Evolutionary conservation across 2,329 filamentous ascomycete genomes (phyloP), one percentile per base, ranked within the genome.

Genomic region (Pestalotiopsis fici): DNA sequence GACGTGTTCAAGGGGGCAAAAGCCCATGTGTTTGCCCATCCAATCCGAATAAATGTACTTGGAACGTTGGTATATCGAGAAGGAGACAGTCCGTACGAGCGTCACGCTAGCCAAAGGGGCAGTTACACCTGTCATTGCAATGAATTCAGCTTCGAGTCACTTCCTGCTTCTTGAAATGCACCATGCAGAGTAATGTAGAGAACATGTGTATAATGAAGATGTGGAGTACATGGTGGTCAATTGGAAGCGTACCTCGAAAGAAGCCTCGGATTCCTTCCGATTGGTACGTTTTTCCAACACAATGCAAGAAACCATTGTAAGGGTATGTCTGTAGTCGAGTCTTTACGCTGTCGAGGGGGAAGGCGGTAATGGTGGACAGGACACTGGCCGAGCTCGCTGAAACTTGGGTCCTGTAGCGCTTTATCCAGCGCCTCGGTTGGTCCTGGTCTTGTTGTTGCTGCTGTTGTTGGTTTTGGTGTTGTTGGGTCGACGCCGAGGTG

Each of bases 321-420:
- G 91, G 89, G 80, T 96, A 95, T 71, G 92, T 93, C 83, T 97
- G 93, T 89, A 96, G 93, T 75, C 93, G 92, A 66, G 92, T 95
- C 84, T 97, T 97, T 78, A 95, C 91, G 74, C 93, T 95, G 79
- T 97, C 93, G 72, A 97, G 88, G 25, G 93, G 93, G 77, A 95
- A 97, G n/a, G 93, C 91, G 71, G 87, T 85, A 76, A 94, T 86
- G 55, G 93, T 96, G 47, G 92, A 94, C 66, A 95, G 85, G 71
- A 95, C 85, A 79, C 91, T 95, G 76, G 91, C 92, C 50, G 89
- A 85, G 79, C 90, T 92, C 57, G 93, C 93, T 69, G 93, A 89
- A 71, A 96, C 89, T 81, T 95, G 92, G 61, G 91, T 95, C 71
- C 92, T 88, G 80, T 96, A 95, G 72, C 86, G 87, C 82, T 93